Evolutionary conservation across 1,139 yeast species (phyloP), one percentile per base, ranked within the genome.

Genomic region (Diutina catenulata): DNA sequence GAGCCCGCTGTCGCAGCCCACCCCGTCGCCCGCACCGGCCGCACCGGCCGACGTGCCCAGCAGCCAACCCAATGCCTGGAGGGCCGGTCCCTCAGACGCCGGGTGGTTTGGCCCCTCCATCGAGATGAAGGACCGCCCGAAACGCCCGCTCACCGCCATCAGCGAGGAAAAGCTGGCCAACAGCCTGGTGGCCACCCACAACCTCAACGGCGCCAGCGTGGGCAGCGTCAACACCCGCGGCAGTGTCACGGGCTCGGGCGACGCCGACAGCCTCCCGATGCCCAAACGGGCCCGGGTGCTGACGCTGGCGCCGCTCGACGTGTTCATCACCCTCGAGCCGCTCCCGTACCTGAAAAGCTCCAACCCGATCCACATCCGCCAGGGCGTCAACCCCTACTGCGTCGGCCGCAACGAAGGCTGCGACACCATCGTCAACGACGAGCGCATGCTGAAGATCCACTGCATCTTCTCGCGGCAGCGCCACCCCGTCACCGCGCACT

Each of bases 381-480:
- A 78, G 47, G 81, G 82, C 13, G 64, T 66, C 11, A 74, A 70
- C 37, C 76, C 80, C 3, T 79, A 72, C 50, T 63, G 76, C 35
- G 68, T 81, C 39, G 93, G 93, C 0, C 56, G 93, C 36, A 67
- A 71, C 27, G 77, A 72, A 37, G 65, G 72, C 2, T 75, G 82
- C 42, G 76, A 79, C 47, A 64, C 68, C 18, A 62, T 60, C 36
- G 70, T 86, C 13, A 63, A 70, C 29, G 95, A 87, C 48, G 80
- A 72, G 47, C 62, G 95, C 38, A 70, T 88, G 49, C 87, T 96
- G 2, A 82, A 86, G 45, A 67, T 80, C 3, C 97, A 91, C 53
- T 87, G 96, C 52, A 62, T 78, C 28, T 60, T 91, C 13, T 52
- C 67, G 39, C 74, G 78, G 48, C 68, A 71, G 43, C 61, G 81